These are phyloP conservation scores for Penicillium sp. DNA, from an alignment of 2,329 filamentous ascomycete species.

Conservation along the genomic window DNA sequence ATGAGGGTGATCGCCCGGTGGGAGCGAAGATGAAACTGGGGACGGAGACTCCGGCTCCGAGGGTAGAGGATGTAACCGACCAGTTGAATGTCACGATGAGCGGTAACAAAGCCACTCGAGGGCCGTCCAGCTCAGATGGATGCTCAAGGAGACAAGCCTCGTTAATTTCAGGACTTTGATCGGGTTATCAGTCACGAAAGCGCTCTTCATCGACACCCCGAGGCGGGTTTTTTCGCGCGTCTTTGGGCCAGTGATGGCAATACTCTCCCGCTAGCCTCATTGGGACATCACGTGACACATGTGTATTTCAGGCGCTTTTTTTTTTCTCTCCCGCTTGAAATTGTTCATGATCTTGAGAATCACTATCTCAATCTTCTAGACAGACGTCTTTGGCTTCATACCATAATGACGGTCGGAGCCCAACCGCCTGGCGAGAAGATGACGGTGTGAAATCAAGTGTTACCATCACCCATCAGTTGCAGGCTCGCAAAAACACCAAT, in stretches of 20 bases:
- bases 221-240: constrained; percentile 1
- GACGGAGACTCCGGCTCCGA: constrained; percentile 24
- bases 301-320: constrained; percentile 1
- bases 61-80: constrained; percentile 20
- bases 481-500: background rate
- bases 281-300: too few species aligned
- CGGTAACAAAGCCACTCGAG: background rate
- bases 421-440: too few species aligned
- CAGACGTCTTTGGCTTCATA: too few species aligned
- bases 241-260: background rate
- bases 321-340: constrained; percentile 1
- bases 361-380: too few species aligned
- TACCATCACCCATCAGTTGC: constrained; percentile 9
- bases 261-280: too few species aligned
- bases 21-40: constrained; percentile 22
- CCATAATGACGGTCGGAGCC: too few species aligned
- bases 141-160: background rate
- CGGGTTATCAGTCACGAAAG: background rate
- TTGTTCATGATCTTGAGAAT: too few species aligned
- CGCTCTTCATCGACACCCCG: background rate
- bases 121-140: background rate
- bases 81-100: constrained; percentile 9
- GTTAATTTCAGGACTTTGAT: background rate
- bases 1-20: constrained; percentile 19
- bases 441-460: background rate